phyloP scores from a whole-genome alignment of 1,139 yeast species.

The Candida tetrigidarum region DNA sequence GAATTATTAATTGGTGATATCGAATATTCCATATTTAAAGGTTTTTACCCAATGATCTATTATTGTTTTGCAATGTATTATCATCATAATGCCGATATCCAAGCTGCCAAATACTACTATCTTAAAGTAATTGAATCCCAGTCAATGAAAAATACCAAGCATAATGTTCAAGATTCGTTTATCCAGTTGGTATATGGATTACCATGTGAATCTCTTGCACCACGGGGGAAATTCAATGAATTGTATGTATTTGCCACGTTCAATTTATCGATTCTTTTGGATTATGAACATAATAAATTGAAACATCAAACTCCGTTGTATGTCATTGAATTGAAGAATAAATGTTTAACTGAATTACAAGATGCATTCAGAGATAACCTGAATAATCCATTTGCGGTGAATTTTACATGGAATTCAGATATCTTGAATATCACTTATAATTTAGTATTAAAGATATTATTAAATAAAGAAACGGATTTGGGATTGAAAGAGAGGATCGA shows the following conservation, averaged over 20 bases:
- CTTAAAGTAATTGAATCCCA: constrained; percentile 29
- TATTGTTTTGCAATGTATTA: constrained; percentile 42
- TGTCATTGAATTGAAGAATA: constrained; percentile 17
- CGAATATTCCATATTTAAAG: constrained; percentile 34
- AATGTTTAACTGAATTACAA: constrained; percentile 23
- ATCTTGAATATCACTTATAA: constrained; percentile 19
- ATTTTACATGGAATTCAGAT: constrained; percentile 24
- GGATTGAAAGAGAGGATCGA: constrained; percentile 1
- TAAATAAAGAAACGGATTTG: constrained; percentile 1
- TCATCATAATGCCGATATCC: constrained; percentile 39
- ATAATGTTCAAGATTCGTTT: constrained; percentile 8
- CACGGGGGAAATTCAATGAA: constrained; percentile 26
- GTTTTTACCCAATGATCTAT: constrained; percentile 36
- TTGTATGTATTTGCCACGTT: constrained; percentile 29
- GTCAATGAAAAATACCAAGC: not conserved
- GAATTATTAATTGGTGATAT: constrained; percentile 35
- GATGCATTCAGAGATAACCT: constrained; percentile 20
- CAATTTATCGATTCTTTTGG: constrained; percentile 29
- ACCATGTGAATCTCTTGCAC: constrained; percentile 23
- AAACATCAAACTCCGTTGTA: constrained; percentile 5
- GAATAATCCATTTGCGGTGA: constrained; percentile 24
- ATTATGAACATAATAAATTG: constrained; percentile 22
- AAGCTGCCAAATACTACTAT: constrained; percentile 42
- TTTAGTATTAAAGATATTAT: constrained; percentile 2
- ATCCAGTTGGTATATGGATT: constrained; percentile 25